phyloP scores from a whole-genome alignment of 768 basidiomycete species.

The Udeniomyces megalosporus region DNA sequence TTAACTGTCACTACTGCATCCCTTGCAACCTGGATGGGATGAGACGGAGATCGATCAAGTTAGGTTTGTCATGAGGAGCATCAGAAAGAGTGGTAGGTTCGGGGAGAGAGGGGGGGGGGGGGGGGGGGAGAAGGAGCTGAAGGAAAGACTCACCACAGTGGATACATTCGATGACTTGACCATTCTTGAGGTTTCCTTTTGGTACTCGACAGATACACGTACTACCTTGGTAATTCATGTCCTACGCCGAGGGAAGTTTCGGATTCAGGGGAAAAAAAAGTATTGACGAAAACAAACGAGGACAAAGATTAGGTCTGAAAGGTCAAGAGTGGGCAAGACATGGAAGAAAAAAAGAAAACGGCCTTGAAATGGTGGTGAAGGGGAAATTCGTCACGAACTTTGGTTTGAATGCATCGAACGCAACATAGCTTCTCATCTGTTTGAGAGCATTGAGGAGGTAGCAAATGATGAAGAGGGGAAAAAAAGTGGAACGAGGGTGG shows the following conservation, averaged over 20 bases:
- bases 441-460: neutral
- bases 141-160: slow-evolving; percentile 63
- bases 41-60: too few relatives aligned
- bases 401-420: slow-evolving; percentile 87
- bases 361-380: neutral
- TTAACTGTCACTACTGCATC: too few relatives aligned
- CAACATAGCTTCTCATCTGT: slow-evolving; percentile 62
- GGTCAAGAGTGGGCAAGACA: neutral
- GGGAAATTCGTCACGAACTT: slow-evolving; percentile 36
- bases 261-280: too few relatives aligned
- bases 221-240: slow-evolving; percentile 98
- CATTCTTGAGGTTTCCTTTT: slow-evolving; percentile 74
- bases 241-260: too few relatives aligned
- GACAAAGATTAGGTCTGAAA: neutral
- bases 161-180: slow-evolving; percentile 87
- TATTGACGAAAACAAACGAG: too few relatives aligned
- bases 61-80: too few relatives aligned
- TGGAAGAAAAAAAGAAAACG: neutral
- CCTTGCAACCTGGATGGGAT: too few relatives aligned
- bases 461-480: neutral
- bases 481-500: too few relatives aligned
- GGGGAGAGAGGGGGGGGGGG: too few relatives aligned
- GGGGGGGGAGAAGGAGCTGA: too few relatives aligned
- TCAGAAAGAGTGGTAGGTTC: too few relatives aligned
- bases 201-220: slow-evolving; percentile 97